phyloP scores from a whole-genome alignment of 345 rosid genomes.

The Sapria himalayana region DNA sequence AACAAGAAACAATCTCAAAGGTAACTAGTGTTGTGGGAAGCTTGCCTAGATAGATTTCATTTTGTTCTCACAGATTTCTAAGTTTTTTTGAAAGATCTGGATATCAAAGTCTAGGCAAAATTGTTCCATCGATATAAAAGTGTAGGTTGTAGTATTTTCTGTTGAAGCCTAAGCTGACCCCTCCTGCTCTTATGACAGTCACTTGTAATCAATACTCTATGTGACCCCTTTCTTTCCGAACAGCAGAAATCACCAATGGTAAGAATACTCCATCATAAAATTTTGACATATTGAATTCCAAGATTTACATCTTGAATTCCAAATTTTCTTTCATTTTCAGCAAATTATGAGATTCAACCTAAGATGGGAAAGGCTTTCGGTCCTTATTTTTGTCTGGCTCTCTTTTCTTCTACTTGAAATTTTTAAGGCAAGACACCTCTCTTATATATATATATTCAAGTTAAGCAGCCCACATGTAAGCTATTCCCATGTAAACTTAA shows the following conservation, averaged over 20 bases:
- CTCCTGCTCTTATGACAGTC: too few species aligned
- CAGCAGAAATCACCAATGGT: slow-evolving; percentile 59
- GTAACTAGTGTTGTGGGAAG: too few species aligned
- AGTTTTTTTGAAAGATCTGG: too few species aligned
- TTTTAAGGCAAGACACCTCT: slow-evolving; percentile 8
- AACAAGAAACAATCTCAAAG: slow-evolving; percentile 61
- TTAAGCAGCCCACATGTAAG: too few species aligned
- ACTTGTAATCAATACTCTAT: slow-evolving; percentile 59
- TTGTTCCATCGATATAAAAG: not conserved
- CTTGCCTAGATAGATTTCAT: too few species aligned
- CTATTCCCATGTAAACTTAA: too few species aligned
- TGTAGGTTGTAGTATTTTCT: not conserved
- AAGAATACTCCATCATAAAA: slow-evolving; percentile 6
- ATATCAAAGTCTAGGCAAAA: too few species aligned
- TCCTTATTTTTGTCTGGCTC: slow-evolving; percentile 37
- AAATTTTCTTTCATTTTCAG: slow-evolving; percentile 14
- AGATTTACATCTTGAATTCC: too few species aligned
- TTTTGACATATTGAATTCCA: too few species aligned
- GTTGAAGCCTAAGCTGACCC: too few species aligned
- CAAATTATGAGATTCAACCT: slow-evolving; percentile 47
- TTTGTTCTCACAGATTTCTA: too few species aligned
- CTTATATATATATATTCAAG: too few species aligned
- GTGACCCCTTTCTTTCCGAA: slow-evolving; percentile 45
- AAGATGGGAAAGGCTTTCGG: slow-evolving; percentile 38
- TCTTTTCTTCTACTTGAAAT: slow-evolving; percentile 58